These are phyloP conservation scores for Viola pubescens DNA, from an alignment of 441 rosid genomes.

Conservation along the genomic window DNA sequence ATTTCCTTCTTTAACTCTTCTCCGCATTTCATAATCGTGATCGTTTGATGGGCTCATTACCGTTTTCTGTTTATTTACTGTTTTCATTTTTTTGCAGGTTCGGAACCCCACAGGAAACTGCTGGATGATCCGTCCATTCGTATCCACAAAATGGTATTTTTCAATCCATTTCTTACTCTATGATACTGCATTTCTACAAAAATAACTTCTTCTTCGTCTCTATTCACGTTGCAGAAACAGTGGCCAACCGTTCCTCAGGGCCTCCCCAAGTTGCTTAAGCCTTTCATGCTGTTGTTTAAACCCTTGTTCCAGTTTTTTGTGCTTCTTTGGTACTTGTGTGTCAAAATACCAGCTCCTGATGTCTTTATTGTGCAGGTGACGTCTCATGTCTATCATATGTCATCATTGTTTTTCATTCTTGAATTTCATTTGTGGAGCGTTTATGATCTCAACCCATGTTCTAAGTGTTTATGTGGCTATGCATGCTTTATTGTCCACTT, in stretches of 20 bases:
- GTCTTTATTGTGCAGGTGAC: conserved; percentile 82
- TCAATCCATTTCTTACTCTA: conserved; percentile 1
- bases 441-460: neutral
- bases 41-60: no score
- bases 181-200: no score
- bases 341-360: conserved; percentile 71
- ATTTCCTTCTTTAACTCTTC: no score
- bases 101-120: conserved; percentile 71
- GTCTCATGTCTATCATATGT: neutral
- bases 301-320: conserved; percentile 63
- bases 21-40: no score
- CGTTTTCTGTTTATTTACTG: no score
- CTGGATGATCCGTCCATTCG: conserved; percentile 64
- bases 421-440: neutral
- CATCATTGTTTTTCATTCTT: neutral
- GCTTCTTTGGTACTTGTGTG: conserved; percentile 80
- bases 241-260: conserved; percentile 42
- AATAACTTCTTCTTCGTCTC: no score
- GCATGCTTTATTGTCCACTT: neutral
- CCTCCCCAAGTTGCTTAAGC: conserved; percentile 53
- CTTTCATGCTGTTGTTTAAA: conserved; percentile 65
- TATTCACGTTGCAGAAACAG: conserved; percentile 38
- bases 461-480: neutral
- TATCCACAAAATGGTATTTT: conserved; percentile 70
- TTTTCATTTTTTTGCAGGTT: no score